Base-by-base conservation (phyloP, 345 rosid species). In the Euphorbia peplus region DNA sequence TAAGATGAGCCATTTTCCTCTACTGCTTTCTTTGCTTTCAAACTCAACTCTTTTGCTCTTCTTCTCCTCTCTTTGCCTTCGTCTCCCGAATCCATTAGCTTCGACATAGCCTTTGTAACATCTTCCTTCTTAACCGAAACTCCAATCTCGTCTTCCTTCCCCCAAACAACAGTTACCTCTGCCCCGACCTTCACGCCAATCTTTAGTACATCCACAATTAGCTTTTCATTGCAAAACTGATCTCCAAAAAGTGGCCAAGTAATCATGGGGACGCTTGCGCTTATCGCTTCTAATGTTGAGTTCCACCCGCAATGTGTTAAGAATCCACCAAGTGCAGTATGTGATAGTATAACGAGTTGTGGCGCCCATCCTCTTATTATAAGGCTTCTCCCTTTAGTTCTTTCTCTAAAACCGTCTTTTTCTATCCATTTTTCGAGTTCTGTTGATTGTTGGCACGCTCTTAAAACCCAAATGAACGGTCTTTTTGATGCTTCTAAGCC, bases 61-160 rank as follows among this genome's bases (percentile, higher is more conserved):
- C n/a, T 26, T 62, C 32, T 71, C 30, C 68, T 71, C 28, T 52
- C 63, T 42, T 64, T 56, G 15, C 63, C 28, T 54, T 55, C 75
- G 24, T 25, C 68, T n/a, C 16, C 74, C n/a, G 5, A 30, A 7
- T 42, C 65, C 69, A 63, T 71, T 19, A 71, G 8, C 11, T 7
- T 37, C 9, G 42, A 16, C 4, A 55, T 19, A 12, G 69, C 75
- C 12, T 39, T 71, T 26, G 2, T 55, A 19, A 71, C 68, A 11
- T 63, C 10, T 55, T 71, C 75, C 28, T 15, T 71, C 14, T 64
- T 55, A 44, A 63, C 69, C 55, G 42, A 8, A 25, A 71, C 37
- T 21, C 75, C 75, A 64, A 63, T 28, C 46, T 54, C 55, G 24
- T 63, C 75, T 56, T 71, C 69, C 14, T 71, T 25, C 44, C 75